Conservation (phyloP, 345 rosid species). For the Lepidium aucheri region DNA sequence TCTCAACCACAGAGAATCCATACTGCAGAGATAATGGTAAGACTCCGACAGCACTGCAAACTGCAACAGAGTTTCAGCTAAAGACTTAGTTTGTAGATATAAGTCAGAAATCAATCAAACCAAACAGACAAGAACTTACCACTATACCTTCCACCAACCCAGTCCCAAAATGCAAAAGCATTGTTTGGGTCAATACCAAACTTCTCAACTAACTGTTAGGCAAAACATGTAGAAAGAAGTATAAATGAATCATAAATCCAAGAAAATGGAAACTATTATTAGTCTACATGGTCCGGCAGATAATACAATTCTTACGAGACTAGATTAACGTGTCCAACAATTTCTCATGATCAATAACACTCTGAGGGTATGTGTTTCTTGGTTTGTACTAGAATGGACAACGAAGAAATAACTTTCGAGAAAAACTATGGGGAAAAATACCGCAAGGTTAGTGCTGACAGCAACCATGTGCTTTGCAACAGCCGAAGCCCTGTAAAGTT, state of each 20-base stretch:
- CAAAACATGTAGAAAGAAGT: background rate
- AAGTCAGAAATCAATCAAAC: background rate
- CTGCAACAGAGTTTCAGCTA: constrained; percentile 38
- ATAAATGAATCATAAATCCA: background rate
- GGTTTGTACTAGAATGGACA: background rate
- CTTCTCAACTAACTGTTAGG: constrained; percentile 80
- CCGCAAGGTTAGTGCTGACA: constrained; percentile 88
- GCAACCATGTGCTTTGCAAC: constrained; percentile 99
- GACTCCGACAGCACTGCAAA: constrained; percentile 99
- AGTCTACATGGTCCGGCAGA: background rate
- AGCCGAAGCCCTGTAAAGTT: constrained; percentile 60
- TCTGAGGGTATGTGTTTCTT: background rate
- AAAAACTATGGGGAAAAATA: constrained; percentile 10
- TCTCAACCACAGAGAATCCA: constrained; percentile 81
- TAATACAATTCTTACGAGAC: background rate
- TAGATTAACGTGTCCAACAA: background rate
- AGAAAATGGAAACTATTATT: background rate
- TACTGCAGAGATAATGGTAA: constrained; percentile 91
- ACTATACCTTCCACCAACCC: constrained; percentile 97
- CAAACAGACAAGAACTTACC: constrained; percentile 39
- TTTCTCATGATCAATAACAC: background rate
- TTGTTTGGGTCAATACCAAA: constrained; percentile 95
- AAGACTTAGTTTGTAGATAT: constrained; percentile 4
- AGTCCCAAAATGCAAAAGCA: constrained; percentile 99
- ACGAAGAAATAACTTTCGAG: background rate